Conservation (phyloP, 805 yeast species). For the Saturnispora serradocipensis region DNA sequence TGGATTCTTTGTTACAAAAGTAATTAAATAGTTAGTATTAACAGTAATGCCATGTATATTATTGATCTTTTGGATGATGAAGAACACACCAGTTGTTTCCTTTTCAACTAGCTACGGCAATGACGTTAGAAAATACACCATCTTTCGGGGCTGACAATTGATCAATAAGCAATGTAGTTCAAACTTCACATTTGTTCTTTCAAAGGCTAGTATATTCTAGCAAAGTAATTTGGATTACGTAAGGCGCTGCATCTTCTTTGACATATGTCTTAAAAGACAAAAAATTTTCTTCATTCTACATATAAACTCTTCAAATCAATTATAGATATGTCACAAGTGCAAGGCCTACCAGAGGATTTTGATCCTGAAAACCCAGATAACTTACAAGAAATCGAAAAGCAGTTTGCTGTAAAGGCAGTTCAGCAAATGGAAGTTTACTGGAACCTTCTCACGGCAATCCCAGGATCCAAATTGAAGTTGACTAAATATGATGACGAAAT, state of each 20-base stretch:
- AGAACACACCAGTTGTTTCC: slow-evolving; percentile 12
- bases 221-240: neutral
- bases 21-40: neutral
- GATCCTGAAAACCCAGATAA: slow-evolving; percentile 86
- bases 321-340: slow-evolving; percentile 3
- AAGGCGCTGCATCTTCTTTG: neutral
- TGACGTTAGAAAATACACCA: slow-evolving; percentile 18
- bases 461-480: slow-evolving; percentile 71
- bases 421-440: slow-evolving; percentile 93
- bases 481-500: slow-evolving; percentile 69
- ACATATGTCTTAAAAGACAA: neutral
- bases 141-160: slow-evolving; percentile 20
- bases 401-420: slow-evolving; percentile 96
- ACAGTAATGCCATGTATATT: neutral
- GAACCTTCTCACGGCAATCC: slow-evolving; percentile 61
- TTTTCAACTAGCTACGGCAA: slow-evolving; percentile 20
- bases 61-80: slow-evolving; percentile 11
- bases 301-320: neutral
- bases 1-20: neutral
- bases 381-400: slow-evolving; percentile 91
- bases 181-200: neutral
- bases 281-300: neutral
- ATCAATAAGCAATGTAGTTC: neutral
- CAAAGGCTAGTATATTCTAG: neutral
- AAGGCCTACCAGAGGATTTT: slow-evolving; percentile 18